These are phyloP conservation scores for Boletus pseudo-olivaceus DNA, from an alignment of 768 basidiomycete species.

Conservation along the genomic window DNA sequence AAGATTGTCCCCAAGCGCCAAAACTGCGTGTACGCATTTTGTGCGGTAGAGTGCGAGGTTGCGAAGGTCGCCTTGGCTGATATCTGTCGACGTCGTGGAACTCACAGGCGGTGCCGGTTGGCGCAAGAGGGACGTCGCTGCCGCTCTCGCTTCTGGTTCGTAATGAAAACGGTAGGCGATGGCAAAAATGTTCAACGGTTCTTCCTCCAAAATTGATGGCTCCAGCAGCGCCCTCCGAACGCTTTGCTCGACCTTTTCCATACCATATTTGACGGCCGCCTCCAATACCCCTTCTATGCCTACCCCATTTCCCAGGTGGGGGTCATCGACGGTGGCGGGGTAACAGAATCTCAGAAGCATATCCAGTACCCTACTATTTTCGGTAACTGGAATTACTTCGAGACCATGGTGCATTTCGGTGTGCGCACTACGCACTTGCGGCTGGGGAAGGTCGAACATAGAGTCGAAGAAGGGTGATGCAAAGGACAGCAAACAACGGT, in stretches of 20 bases:
- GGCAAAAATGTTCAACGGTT: constrained; percentile 31
- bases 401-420: constrained; percentile 16
- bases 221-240: constrained; percentile 27
- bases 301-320: constrained; percentile 9
- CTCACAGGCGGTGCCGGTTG: constrained; percentile 7
- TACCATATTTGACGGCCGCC: constrained; percentile 30
- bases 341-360: constrained; percentile 36
- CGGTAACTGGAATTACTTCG: constrained; percentile 30
- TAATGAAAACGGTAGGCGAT: constrained; percentile 33
- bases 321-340: constrained; percentile 28
- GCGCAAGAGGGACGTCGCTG: constrained; percentile 27
- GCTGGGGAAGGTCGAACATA: constrained; percentile 32
- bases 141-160: constrained; percentile 29
- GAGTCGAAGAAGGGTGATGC: constrained; percentile 31
- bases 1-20: constrained; percentile 18
- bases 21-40: constrained; percentile 18
- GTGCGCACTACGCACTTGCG: constrained; percentile 1
- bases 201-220: constrained; percentile 23
- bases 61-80: constrained; percentile 11
- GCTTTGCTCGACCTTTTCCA: constrained; percentile 26
- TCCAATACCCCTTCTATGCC: constrained; percentile 25
- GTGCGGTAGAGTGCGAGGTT: constrained; percentile 20
- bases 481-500: constrained; percentile 25
- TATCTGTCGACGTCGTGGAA: not conserved
- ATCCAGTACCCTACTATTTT: constrained; percentile 27